Evolutionary conservation across 495 filamentous ascomycete genomes (phyloP).

Genomic region (Penicillium turbatum): DNA sequence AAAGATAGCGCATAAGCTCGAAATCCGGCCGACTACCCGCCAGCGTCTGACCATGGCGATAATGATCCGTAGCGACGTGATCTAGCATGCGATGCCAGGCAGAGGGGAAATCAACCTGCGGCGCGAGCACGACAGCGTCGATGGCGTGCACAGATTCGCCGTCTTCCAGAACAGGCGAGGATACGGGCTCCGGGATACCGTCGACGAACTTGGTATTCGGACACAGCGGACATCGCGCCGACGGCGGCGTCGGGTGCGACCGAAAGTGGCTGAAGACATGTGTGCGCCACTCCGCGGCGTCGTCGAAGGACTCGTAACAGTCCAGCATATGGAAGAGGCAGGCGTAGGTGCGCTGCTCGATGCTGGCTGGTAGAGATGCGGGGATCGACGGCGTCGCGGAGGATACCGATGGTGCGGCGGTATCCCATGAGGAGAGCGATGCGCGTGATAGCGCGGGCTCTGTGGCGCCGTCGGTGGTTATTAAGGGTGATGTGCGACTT

Average conservation of each 20-base stretch:
- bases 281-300: conserved; percentile 34
- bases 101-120: conserved; percentile 2
- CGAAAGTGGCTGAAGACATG: conserved; percentile 45
- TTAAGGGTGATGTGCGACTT: conserved; percentile 19
- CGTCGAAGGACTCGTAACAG: conserved; percentile 39
- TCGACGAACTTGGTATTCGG: conserved; percentile 33
- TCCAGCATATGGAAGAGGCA: conserved; percentile 45
- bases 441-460: conserved; percentile 4
- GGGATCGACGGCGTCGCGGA: background rate
- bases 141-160: background rate
- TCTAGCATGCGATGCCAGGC: conserved; percentile 41
- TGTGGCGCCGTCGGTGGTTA: conserved; percentile 2
- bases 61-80: conserved; percentile 38
- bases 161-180: background rate
- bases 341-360: conserved; percentile 25
- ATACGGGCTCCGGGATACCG: conserved; percentile 9
- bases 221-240: conserved; percentile 41
- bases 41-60: conserved; percentile 37
- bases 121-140: background rate
- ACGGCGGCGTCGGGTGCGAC: conserved; percentile 33
- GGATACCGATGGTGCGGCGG: conserved; percentile 10
- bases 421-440: conserved; percentile 24
- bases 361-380: background rate
- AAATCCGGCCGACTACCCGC: conserved; percentile 41
- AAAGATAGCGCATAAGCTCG: conserved; percentile 46